Percentiles rank a stretch among this genome's conserved stretches.
phyloP scores from a whole-genome alignment of 148 eudicot genomes.

The Camellia lanceoleosa region DNA sequence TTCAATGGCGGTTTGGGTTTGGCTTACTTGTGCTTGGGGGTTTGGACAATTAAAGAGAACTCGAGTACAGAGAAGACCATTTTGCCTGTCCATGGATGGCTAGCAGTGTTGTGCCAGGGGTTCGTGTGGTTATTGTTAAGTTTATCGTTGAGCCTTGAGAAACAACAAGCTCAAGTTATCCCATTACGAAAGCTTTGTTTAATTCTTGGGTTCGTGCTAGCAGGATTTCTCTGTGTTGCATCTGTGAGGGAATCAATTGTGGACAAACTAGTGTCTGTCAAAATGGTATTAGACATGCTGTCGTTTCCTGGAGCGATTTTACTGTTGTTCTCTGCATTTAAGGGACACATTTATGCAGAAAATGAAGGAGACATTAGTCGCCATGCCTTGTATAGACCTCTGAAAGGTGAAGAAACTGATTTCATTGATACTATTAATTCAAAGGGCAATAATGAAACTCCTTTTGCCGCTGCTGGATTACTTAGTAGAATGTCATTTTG shows the following conservation, averaged over 20 bases:
- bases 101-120: constrained; percentile 43
- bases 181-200: constrained; percentile 31
- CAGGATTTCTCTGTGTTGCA: constrained; percentile 30
- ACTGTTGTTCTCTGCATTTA: constrained; percentile 51
- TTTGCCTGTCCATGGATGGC: constrained; percentile 60
- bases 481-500: constrained; percentile 60
- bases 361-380: constrained; percentile 24
- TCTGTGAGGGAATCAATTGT: constrained; percentile 30
- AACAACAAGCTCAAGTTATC: constrained; percentile 20
- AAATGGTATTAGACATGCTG: constrained; percentile 43
- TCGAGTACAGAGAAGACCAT: constrained; percentile 26
- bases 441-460: constrained; percentile 26
- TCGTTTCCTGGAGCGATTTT: constrained; percentile 58
- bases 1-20: constrained; percentile 53
- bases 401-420: constrained; percentile 28
- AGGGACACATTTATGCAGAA: constrained; percentile 37
- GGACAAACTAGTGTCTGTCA: constrained; percentile 30
- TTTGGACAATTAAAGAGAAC: constrained; percentile 39
- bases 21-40: constrained; percentile 40
- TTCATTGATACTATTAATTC: constrained; percentile 25
- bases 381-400: constrained; percentile 43
- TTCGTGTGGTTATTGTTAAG: constrained; percentile 51
- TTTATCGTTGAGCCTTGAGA: constrained; percentile 36
- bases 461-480: constrained; percentile 47
- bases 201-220: constrained; percentile 35